These are phyloP conservation scores for Mortierella sp. DNA, from an alignment of 371 early-diverging fungal species.

Conservation along the genomic window DNA sequence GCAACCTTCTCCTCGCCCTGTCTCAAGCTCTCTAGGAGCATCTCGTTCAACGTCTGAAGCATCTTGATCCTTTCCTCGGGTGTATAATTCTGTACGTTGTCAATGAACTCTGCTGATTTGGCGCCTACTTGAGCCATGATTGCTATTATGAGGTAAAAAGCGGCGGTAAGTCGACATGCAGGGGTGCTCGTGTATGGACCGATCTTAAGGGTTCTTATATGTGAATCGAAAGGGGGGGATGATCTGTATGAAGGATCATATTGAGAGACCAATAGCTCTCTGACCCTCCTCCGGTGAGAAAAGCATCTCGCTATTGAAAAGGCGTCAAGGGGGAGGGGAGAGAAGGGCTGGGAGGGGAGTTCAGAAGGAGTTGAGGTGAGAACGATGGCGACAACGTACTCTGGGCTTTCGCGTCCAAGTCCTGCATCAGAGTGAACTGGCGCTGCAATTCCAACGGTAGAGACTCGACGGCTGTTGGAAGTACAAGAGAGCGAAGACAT, in stretches of 20 bases:
- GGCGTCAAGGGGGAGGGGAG: too few species aligned
- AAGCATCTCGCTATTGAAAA: too few species aligned
- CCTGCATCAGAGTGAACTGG: conserved; percentile 90
- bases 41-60: conserved; percentile 67
- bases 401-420: conserved; percentile 89
- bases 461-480: conserved; percentile 80
- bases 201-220: too few species aligned
- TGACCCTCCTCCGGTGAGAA: too few species aligned
- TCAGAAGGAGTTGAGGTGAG: background rate
- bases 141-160: conserved; percentile 53
- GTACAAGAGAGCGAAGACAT: background rate
- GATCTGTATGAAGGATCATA: too few species aligned
- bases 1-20: conserved; percentile 94
- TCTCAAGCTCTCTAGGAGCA: conserved; percentile 78
- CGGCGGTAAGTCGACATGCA: too few species aligned
- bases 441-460: conserved; percentile 91
- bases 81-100: conserved; percentile 59
- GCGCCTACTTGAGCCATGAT: conserved; percentile 70
- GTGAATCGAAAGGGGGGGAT: too few species aligned
- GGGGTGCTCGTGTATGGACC: too few species aligned
- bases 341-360: too few species aligned
- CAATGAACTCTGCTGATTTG: conserved; percentile 67
- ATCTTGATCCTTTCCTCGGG: conserved; percentile 67
- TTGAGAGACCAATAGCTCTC: too few species aligned
- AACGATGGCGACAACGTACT: conserved; percentile 52